Evolutionary conservation across 192 early-diverging fungal species (phyloP).

Genomic region (Linnemannia elongata): DNA sequence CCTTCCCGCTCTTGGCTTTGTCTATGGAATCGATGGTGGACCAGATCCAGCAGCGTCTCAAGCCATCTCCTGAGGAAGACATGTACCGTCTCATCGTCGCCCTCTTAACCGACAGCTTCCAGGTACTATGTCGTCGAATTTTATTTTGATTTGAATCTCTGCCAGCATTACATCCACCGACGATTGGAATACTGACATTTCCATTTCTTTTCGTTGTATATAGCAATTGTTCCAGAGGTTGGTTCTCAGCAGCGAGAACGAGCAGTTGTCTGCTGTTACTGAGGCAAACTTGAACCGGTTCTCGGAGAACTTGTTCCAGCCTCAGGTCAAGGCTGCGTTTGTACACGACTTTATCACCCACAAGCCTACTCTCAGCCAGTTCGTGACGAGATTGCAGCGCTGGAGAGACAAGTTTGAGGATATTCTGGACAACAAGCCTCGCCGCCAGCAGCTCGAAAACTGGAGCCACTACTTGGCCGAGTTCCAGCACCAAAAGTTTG

Average conservation of each 20-base stretch:
- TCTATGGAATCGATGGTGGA: constrained; percentile 99
- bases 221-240: constrained; percentile 78
- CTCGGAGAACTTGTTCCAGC: constrained; percentile 84
- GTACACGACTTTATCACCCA: constrained; percentile 92
- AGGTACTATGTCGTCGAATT: constrained; percentile 61
- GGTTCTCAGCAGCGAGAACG: constrained; percentile 71
- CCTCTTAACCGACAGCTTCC: constrained; percentile 90
- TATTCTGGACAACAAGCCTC: constrained; percentile 86
- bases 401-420: constrained; percentile 97
- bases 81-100: constrained; percentile 97
- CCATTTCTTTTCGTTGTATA: background rate
- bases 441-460: constrained; percentile 85
- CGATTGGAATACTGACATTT: background rate
- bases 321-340: constrained; percentile 76
- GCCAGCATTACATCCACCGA: background rate
- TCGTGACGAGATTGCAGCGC: constrained; percentile 87
- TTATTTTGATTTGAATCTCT: background rate
- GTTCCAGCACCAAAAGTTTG: constrained; percentile 99
- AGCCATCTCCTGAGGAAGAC: constrained; percentile 96
- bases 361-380: constrained; percentile 86
- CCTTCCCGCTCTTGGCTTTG: constrained; percentile 91
- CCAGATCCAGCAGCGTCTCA: constrained; percentile 94
- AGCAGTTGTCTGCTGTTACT: constrained; percentile 74
- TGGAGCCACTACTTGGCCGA: constrained; percentile 95
- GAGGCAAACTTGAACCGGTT: constrained; percentile 89